phyloP scores from a whole-genome alignment of 148 eudicot species.

The Amaranthus palmeri region DNA sequence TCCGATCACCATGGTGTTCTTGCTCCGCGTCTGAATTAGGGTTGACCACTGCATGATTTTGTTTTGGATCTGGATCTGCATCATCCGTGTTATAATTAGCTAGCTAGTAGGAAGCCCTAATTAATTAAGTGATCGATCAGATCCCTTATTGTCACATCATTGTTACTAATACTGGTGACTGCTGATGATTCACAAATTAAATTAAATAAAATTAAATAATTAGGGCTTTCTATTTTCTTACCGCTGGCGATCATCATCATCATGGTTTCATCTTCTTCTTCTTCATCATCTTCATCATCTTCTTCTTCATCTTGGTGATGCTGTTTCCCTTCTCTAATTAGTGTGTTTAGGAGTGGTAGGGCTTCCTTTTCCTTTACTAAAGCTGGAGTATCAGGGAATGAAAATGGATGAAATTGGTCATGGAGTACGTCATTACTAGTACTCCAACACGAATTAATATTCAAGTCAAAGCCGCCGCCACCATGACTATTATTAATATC shows the following conservation, averaged over 20 bases:
- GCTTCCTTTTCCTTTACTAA: constrained; percentile 22
- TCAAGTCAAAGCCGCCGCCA: constrained; percentile 12
- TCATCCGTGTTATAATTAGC: constrained; percentile 4
- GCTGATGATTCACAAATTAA: neutral
- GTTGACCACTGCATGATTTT: neutral
- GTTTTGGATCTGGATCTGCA: neutral
- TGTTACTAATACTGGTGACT: neutral
- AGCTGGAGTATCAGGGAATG: neutral
- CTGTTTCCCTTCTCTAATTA: constrained; percentile 4
- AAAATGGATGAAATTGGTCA: neutral
- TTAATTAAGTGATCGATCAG: constrained; percentile 27
- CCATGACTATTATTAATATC: too few species aligned
- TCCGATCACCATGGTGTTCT: neutral
- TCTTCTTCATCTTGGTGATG: neutral
- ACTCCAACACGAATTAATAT: neutral
- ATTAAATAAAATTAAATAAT: too few species aligned
- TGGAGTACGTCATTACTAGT: neutral
- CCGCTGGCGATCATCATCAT: neutral
- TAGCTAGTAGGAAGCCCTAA: constrained; percentile 53
- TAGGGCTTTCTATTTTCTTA: constrained; percentile 1
- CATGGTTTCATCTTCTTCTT: neutral
- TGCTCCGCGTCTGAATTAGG: constrained; percentile 5
- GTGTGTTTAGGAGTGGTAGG: constrained; percentile 46
- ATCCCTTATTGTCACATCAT: constrained; percentile 30
- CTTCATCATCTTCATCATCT: neutral